Evolutionary conservation across 805 yeast species (phyloP).

Genomic region (Zygosaccharomyces gambellarensis): DNA sequence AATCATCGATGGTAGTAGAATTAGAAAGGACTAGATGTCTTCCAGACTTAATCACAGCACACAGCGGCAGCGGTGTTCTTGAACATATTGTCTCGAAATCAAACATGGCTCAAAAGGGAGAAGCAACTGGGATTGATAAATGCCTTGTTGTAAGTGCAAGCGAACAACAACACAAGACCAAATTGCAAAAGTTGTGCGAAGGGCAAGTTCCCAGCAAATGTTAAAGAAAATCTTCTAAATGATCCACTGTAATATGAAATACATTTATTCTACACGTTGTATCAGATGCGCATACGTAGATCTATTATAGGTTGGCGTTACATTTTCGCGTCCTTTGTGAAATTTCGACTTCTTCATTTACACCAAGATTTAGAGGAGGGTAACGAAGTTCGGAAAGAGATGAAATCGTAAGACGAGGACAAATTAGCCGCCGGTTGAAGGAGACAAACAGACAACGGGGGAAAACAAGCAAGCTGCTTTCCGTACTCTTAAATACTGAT

Average conservation of each 20-base stretch:
- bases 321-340: slow-evolving; percentile 6
- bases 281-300: background rate
- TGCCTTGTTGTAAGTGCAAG: too few species aligned
- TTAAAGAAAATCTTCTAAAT: background rate
- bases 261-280: background rate
- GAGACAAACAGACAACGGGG: too few species aligned
- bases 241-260: background rate
- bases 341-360: background rate
- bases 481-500: too few species aligned
- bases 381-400: background rate
- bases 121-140: too few species aligned
- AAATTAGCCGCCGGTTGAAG: background rate
- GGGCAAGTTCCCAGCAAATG: background rate
- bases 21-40: slow-evolving; percentile 28
- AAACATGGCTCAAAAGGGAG: background rate
- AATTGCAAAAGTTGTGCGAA: too few species aligned
- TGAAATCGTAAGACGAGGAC: background rate
- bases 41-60: slow-evolving; percentile 64
- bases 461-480: too few species aligned
- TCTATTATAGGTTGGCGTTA: background rate
- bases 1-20: slow-evolving; percentile 20
- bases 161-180: too few species aligned
- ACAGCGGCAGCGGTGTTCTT: slow-evolving; percentile 69
- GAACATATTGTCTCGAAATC: slow-evolving; percentile 47
- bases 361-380: background rate